Evolutionary conservation across 768 basidiomycete species (phyloP), one percentile per base, ranked within the genome.

Genomic region (Symmetrospora coprosmae): DNA sequence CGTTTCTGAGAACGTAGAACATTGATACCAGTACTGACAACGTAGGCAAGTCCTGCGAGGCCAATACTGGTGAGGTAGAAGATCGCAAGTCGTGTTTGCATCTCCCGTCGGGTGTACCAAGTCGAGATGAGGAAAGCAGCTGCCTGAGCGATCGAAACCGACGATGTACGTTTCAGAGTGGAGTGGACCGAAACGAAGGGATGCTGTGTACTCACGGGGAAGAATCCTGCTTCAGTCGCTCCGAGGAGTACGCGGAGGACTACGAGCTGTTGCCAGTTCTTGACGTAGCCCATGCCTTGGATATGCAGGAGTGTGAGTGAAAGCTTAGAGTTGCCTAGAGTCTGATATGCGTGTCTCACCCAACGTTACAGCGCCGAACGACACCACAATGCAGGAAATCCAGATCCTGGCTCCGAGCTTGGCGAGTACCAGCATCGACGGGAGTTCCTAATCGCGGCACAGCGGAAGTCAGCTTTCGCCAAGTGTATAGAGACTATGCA

Each of bases 21-120:
- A n/a, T n/a, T n/a, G n/a, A n/a, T n/a, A n/a, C n/a, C n/a, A n/a
- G n/a, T n/a, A n/a, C n/a, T n/a, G 33, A 62, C 55, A 27, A 66
- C 60, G 51, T 64, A 59, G 50, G 68, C 68, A 67, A 72, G 69
- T 0, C 71, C 71, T n/a, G 67, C 65, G 52, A 69, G 62, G 47
- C 67, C 65, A 68, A 70, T 70, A n/a, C 66, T 66, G 11, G 66
- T 64, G 17, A 70, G 65, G 65, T 72, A 72, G 66, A 72, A 72
- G 31, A 65, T 51, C 13, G 66, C 65, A 40, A 72, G 39, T 27
- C 71, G 66, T 39, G 47, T 51, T 28, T 67, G 64, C 16, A 64
- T 67, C 50, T 70, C 67, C 56, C 64, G 68, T 21, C 71, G 68
- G 1, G 66, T 69, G 63, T 70, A 72, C 70, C 70, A 72, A 28